Base-by-base conservation (phyloP, 2,329 filamentous ascomycete genomes). In the Pyricularia grisea region DNA sequence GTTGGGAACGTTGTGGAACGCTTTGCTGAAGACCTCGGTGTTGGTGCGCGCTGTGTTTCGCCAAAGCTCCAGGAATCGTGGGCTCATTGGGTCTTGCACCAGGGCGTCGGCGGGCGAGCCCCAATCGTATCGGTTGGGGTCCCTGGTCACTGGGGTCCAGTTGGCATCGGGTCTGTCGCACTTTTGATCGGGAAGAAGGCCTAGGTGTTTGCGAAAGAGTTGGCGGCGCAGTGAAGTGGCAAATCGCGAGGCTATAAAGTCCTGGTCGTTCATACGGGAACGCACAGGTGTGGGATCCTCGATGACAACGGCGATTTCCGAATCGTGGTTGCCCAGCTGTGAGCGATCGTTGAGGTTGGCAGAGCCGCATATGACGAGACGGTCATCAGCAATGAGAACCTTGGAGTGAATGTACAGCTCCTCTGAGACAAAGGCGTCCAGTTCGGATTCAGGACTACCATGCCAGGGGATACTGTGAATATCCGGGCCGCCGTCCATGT, bases 181-280 rank as follows among this genome's bases (percentile, higher is more conserved):
- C 42, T 83, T 81, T 77, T 97, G 92, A 10, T 91, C 83, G 0
- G 90, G 89, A 17, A 96, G 83, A 11, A 97, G 84, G 66, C 93
- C 94, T 0, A 97, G 85, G 76, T 97, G 94, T 81, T 97, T 96
- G 74, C 93, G 88, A 87, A 92, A 97, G 71, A 97, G 86, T 76
- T 94, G 88, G 42, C 93, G 87, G 23, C 93, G 90, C 11, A 97
- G 88, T 1, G 89, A 92, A 5, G 92, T 83, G 1, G 93, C 92
- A 76, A 94, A 94, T 68, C 85, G 85, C 6, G 88, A 88, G 9
- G 90, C 93, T 30, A 82, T 83, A 80, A 85, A 96, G 0, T 87
- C 87, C 31, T 84, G 81, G 6, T 92, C 92, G 71, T 90, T 85
- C 92, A 97, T 96, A 70, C 79, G 80, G 17, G 89, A 90, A 20